Percentiles rank a stretch among this genome's conserved stretches.
Evolutionary conservation across 1,284 basidiomycete genomes (phyloP).

Genomic region (Uromyces viciae-fabae): DNA sequence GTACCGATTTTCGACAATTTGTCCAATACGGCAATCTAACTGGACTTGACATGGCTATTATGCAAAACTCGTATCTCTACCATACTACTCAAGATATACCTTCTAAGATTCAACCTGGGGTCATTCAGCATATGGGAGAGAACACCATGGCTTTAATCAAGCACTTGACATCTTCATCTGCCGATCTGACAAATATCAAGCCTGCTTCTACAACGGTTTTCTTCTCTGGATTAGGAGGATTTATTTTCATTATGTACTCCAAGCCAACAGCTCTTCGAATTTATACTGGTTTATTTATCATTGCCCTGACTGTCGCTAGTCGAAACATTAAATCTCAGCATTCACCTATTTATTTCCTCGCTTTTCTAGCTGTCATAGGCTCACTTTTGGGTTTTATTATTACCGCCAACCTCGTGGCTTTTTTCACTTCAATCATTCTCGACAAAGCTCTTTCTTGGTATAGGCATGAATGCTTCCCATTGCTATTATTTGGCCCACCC

Average conservation of each 20-base stretch:
- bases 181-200: slow-evolving; percentile 65
- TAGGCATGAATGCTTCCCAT: slow-evolving; percentile 36
- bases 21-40: slow-evolving; percentile 71
- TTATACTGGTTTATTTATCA: slow-evolving; percentile 60
- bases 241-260: slow-evolving; percentile 69
- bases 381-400: slow-evolving; percentile 59
- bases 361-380: slow-evolving; percentile 48
- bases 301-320: slow-evolving; percentile 47
- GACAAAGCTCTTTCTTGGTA: slow-evolving; percentile 60
- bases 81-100: slow-evolving; percentile 83
- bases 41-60: slow-evolving; percentile 75
- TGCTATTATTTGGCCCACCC: slow-evolving; percentile 26
- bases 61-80: slow-evolving; percentile 89
- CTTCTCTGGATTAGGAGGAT: slow-evolving; percentile 67
- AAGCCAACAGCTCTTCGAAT: slow-evolving; percentile 68
- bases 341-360: slow-evolving; percentile 46
- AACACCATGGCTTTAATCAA: slow-evolving; percentile 79
- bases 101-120: slow-evolving; percentile 73
- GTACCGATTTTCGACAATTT: slow-evolving; percentile 91
- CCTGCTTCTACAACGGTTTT: slow-evolving; percentile 63
- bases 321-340: slow-evolving; percentile 25
- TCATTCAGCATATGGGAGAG: slow-evolving; percentile 81
- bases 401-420: slow-evolving; percentile 69
- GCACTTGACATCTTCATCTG: slow-evolving; percentile 65
- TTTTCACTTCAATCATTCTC: slow-evolving; percentile 66